phyloP scores from a whole-genome alignment of 768 basidiomycete species.

The Plicaturopsis crispa region DNA sequence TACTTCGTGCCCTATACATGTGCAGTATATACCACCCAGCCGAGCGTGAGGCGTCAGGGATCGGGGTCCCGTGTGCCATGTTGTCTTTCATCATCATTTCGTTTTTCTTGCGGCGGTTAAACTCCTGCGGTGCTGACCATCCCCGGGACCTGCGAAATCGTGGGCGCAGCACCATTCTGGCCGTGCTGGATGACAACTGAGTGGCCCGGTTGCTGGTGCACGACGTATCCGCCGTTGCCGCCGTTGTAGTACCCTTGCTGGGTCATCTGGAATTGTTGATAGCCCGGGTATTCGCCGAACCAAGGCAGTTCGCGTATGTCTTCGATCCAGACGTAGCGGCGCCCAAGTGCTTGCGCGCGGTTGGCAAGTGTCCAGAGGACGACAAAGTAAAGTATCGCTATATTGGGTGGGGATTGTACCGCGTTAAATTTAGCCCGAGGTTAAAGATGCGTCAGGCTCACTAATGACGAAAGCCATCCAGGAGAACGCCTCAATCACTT shows the following conservation, averaged over 20 bases:
- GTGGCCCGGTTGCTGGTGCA: conserved; percentile 49
- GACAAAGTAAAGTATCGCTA: too few species aligned
- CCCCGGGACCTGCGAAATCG: conserved; percentile 54
- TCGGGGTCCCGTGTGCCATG: too few species aligned
- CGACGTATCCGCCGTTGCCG: conserved; percentile 23
- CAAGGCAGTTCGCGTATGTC: conserved; percentile 57
- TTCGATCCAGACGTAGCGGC: conserved; percentile 23
- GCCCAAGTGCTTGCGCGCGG: conserved; percentile 23
- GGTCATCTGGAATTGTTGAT: conserved; percentile 32
- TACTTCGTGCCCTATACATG: too few species aligned
- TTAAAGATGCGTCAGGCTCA: background rate
- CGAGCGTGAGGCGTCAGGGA: too few species aligned
- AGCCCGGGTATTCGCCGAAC: conserved; percentile 69
- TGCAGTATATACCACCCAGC: too few species aligned
- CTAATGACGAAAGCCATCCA: conserved; percentile 57
- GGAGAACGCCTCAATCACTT: conserved; percentile 69
- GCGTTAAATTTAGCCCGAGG: too few species aligned
- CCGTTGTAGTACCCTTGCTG: conserved; percentile 25
- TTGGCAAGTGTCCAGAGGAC: too few species aligned
- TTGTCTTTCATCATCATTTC: too few species aligned
- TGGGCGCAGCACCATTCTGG: conserved; percentile 47
- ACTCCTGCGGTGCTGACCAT: too few species aligned
- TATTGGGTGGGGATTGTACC: too few species aligned
- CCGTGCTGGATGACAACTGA: conserved; percentile 66
- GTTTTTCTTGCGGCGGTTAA: too few species aligned